Conservation (phyloP, 202 grass and related monocot genomes). For the Brachypodium distachyon region DNA sequence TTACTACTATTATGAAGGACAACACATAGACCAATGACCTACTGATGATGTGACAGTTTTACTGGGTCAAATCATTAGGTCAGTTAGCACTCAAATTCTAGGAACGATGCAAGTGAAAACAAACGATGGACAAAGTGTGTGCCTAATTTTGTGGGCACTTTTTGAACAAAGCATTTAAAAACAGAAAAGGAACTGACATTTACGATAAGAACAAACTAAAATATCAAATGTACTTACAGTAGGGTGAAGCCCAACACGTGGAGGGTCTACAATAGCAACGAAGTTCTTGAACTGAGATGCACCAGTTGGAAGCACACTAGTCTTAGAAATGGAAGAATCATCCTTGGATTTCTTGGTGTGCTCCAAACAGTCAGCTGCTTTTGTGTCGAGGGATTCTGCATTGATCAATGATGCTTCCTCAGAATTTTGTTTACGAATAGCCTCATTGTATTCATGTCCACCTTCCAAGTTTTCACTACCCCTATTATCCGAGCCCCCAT, state of each 20-base stretch:
- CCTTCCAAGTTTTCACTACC: conserved; percentile 30
- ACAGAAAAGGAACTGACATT: neutral
- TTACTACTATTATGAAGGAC: neutral
- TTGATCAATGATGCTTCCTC: conserved; percentile 2
- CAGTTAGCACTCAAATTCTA: neutral
- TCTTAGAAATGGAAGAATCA: conserved; percentile 5
- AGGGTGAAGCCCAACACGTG: conserved; percentile 91
- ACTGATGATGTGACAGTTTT: neutral
- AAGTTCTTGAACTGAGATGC: conserved; percentile 58
- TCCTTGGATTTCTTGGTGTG: conserved; percentile 14
- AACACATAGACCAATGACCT: neutral
- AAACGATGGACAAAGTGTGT: neutral
- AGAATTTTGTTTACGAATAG: conserved; percentile 4
- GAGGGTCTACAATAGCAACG: conserved; percentile 91
- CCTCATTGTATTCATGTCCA: conserved; percentile 13
- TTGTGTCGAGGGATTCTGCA: conserved; percentile 14
- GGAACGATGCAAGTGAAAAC: neutral
- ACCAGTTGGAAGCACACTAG: conserved; percentile 3
- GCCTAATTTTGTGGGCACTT: neutral
- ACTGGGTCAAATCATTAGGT: neutral
- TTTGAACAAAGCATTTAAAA: neutral
- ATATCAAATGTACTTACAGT: conserved; percentile 51
- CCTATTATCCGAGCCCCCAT: neutral
- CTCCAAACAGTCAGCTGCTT: conserved; percentile 8
- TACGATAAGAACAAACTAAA: conserved; percentile 4